phyloP scores from a whole-genome alignment of 2,329 filamentous ascomycete species.

The Byssochlamys sp. region DNA sequence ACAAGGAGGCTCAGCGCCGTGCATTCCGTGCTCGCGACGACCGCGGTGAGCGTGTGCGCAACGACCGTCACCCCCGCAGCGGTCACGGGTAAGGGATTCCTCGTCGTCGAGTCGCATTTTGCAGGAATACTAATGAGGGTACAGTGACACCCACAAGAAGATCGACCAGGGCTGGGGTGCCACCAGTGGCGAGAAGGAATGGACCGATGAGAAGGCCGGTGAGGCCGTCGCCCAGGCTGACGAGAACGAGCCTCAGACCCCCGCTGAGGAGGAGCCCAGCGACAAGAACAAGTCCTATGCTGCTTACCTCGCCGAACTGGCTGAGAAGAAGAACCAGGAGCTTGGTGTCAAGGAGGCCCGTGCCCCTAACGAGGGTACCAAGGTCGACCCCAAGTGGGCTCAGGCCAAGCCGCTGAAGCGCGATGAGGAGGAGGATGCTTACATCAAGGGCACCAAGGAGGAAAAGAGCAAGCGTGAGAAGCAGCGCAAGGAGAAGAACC shows the following conservation, averaged over 20 bases:
- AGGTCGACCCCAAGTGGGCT: conserved; percentile 86
- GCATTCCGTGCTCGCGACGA: conserved; percentile 50
- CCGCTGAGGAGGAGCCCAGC: conserved; percentile 53
- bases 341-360: conserved; percentile 61
- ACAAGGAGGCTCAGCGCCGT: conserved; percentile 36
- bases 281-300: conserved; percentile 84
- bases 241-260: conserved; percentile 58
- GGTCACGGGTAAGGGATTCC: conserved; percentile 46
- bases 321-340: conserved; percentile 64
- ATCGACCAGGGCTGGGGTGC: conserved; percentile 80
- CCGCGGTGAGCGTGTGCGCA: conserved; percentile 46
- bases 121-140: conserved; percentile 15
- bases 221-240: conserved; percentile 81
- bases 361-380: conserved; percentile 84
- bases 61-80: conserved; percentile 55
- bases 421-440: conserved; percentile 54
- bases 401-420: conserved; percentile 59
- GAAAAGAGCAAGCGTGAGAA: conserved; percentile 76
- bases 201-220: conserved; percentile 83
- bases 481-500: conserved; percentile 83
- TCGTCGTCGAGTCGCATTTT: background rate
- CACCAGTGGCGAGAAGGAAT: conserved; percentile 69
- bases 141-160: conserved; percentile 38
- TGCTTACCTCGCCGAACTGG: conserved; percentile 72
- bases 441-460: conserved; percentile 56